These are phyloP conservation scores for Aspergillus ochraceoroseus DNA, from an alignment of 2,329 filamentous ascomycete species.

Conservation along the genomic window DNA sequence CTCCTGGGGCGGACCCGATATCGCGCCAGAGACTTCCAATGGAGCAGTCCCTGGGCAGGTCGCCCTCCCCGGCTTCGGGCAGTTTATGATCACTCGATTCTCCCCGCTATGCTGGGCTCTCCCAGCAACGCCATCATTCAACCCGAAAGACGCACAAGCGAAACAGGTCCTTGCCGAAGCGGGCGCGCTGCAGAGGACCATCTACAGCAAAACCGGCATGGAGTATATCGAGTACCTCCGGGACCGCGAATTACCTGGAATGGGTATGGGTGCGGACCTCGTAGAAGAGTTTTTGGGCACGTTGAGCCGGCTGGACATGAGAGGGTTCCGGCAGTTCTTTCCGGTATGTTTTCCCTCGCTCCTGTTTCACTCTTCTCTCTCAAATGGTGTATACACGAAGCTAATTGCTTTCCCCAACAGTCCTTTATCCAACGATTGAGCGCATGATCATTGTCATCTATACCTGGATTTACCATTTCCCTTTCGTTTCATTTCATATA, in stretches of 20 bases:
- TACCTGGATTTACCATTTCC: constrained; percentile 10
- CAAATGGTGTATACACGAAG: constrained; percentile 1
- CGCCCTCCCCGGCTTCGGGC: constrained; percentile 77
- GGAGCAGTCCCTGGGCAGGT: constrained; percentile 37
- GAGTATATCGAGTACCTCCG: constrained; percentile 60
- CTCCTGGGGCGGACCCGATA: constrained; percentile 85
- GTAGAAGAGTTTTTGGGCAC: constrained; percentile 47
- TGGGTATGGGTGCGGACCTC: constrained; percentile 46
- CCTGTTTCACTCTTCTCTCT: neutral
- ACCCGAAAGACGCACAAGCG: constrained; percentile 79
- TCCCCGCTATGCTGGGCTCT: constrained; percentile 88
- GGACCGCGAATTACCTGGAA: constrained; percentile 42
- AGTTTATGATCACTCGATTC: constrained; percentile 84
- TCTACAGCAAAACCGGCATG: constrained; percentile 84
- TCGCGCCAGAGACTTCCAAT: constrained; percentile 44
- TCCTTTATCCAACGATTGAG: constrained; percentile 46
- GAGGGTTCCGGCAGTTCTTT: constrained; percentile 48
- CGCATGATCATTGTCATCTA: constrained; percentile 29
- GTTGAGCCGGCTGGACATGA: constrained; percentile 43
- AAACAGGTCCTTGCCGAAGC: constrained; percentile 85
- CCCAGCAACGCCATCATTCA: constrained; percentile 71
- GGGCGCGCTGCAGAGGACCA: constrained; percentile 76
- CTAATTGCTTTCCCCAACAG: constrained; percentile 24
- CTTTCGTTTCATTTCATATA: constrained; percentile 3
- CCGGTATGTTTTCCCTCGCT: constrained; percentile 39